These are phyloP conservation scores for Saitozyma podzolica DNA, from an alignment of 768 basidiomycete genomes.

Conservation along the genomic window DNA sequence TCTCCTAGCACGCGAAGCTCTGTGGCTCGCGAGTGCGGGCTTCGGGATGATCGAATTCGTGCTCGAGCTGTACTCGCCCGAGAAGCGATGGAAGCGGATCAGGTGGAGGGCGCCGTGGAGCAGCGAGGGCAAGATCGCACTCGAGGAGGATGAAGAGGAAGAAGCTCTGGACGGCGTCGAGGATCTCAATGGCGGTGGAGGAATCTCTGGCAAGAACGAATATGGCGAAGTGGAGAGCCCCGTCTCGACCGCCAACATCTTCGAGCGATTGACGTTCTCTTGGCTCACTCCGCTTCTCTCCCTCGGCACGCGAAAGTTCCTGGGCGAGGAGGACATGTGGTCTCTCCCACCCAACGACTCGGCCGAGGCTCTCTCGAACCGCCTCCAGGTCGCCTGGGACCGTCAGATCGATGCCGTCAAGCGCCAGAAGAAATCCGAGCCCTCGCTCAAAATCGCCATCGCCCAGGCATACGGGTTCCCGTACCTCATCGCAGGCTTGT, in stretches of 20 bases:
- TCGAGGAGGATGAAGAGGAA: slow-evolving; percentile 48
- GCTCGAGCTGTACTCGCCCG: slow-evolving; percentile 36
- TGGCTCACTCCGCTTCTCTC: slow-evolving; percentile 71
- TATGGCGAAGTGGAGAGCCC: slow-evolving; percentile 63
- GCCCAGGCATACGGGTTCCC: slow-evolving; percentile 76
- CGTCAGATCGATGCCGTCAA: slow-evolving; percentile 55
- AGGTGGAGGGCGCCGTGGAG: slow-evolving; percentile 25
- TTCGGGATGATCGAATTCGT: slow-evolving; percentile 49
- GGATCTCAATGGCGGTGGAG: slow-evolving; percentile 22
- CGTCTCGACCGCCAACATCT: slow-evolving; percentile 72
- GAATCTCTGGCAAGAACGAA: slow-evolving; percentile 31
- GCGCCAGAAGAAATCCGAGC: slow-evolving; percentile 46
- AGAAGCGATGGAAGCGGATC: slow-evolving; percentile 35
- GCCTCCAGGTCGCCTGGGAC: slow-evolving; percentile 64
- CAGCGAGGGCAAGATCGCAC: slow-evolving; percentile 34
- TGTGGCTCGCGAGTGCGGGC: slow-evolving; percentile 41
- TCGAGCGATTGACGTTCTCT: slow-evolving; percentile 69
- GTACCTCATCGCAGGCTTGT: slow-evolving; percentile 57
- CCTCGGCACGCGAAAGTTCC: slow-evolving; percentile 56
- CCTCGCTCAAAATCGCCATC: slow-evolving; percentile 71
- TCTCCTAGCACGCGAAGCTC: slow-evolving; percentile 27
- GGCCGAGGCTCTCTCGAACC: slow-evolving; percentile 65
- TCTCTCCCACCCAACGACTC: slow-evolving; percentile 68
- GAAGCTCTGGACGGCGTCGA: slow-evolving; percentile 39
- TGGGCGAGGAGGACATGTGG: slow-evolving; percentile 85